Conservation (phyloP, 2,329 filamentous ascomycete genomes). For the Aspergillus carbonarius region DNA sequence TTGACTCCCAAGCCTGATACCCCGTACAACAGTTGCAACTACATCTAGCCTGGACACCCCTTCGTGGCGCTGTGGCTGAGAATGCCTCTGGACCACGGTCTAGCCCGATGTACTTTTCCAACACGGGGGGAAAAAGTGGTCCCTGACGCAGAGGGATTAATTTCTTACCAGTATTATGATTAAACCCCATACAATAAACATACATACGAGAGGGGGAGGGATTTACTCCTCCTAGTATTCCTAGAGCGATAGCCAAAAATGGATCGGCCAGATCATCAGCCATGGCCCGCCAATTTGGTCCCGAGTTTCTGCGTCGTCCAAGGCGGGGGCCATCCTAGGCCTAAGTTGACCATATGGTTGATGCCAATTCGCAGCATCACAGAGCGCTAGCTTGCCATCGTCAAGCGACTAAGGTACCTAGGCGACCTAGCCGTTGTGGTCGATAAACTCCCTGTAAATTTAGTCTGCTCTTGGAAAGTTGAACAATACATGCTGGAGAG, state of each 20-base stretch:
- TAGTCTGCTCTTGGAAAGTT: not conserved
- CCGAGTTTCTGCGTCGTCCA: not conserved
- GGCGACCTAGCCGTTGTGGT: not conserved
- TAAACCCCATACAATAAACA: not conserved
- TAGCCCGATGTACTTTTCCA: constrained; percentile 16
- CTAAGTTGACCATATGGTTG: not conserved
- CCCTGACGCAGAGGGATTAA: constrained; percentile 13
- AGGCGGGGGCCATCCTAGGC: not conserved
- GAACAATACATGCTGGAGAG: constrained; percentile 6
- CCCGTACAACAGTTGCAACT: not conserved
- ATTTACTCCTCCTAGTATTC: not conserved
- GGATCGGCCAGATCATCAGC: constrained; percentile 6
- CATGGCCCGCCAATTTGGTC: not conserved
- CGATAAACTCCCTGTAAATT: not conserved
- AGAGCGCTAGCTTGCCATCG: not conserved
- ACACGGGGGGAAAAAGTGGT: not conserved
- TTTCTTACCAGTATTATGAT: constrained; percentile 6
- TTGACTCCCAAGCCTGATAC: constrained; percentile 5
- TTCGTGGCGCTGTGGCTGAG: constrained; percentile 16
- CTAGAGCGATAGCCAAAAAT: constrained; percentile 2
- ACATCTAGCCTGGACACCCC: not conserved
- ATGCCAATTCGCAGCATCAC: not conserved
- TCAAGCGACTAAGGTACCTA: not conserved
- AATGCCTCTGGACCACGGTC: constrained; percentile 21
- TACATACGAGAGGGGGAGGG: constrained; percentile 7